Evolutionary conservation across 768 basidiomycete genomes (phyloP), one percentile per base, ranked within the genome.

Genomic region (Ephemerocybe angulata): DNA sequence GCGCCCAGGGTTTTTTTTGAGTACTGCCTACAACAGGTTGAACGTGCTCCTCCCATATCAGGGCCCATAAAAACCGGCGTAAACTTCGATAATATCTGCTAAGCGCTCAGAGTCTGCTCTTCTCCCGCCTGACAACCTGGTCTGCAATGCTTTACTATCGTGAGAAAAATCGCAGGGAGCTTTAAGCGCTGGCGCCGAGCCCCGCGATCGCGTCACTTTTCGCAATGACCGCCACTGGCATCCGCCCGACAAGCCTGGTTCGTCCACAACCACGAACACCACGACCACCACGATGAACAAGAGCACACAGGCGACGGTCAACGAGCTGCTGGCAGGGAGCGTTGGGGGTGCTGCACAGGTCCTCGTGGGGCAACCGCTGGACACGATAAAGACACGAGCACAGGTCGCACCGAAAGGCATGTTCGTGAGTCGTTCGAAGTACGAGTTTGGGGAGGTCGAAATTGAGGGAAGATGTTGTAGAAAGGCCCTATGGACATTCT

Each of bases 401-500:
- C 91, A 94, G 68, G 86, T 87, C 61, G 88, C 90, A 31, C 88
- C 90, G 17, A 84, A 82, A 72, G 88, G 83, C 27, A 91, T 92
- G 90, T 93, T 93, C 76, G 90, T 93, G 66, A 74, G 90, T 79
- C 11, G 4, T 22, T 27, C 53, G 48, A 2, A 8, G 29, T 28
- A 42, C 42, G 38, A 21, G 4, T 12, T 44, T 44, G 46, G 57
- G 11, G 44, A 35, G 41, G 22, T 4, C 22, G 25, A 37, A 17
- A 22, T 44, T 6, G 21, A 22, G n/a, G 24, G 17, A 38, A 24
- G 50, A 30, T 43, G 31, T 2, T 8, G 3, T 64, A 93, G 90
- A 94, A 88, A 77, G 94, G 94, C 1, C 94, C 96, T 0, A 85
- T 94, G 82, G 95, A 98, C 65, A 93, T 98, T 57, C 71, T 95